Conservation (phyloP, 208 protist species). For the Leishmania tropica region DNA sequence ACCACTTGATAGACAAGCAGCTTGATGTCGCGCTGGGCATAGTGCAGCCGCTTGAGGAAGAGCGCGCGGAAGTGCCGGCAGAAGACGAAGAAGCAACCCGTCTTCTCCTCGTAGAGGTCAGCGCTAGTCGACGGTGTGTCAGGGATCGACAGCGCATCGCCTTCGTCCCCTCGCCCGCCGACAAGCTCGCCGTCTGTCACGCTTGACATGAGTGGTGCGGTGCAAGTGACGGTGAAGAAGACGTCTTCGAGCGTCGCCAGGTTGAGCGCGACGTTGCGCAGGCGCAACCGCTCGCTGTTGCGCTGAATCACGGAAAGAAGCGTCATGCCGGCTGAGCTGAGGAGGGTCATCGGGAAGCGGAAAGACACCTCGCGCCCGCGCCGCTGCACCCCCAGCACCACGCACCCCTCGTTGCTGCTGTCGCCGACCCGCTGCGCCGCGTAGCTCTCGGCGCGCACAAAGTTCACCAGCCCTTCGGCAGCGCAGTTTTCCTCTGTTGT, state of each 20-base stretch:
- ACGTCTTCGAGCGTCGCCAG: constrained; percentile 88
- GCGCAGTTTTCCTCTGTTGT: constrained; percentile 44
- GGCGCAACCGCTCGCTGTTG: constrained; percentile 35
- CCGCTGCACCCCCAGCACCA: constrained; percentile 61
- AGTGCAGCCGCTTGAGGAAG: constrained; percentile 80
- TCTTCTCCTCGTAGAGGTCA: constrained; percentile 31
- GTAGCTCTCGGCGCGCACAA: constrained; percentile 57
- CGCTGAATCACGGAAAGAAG: constrained; percentile 57
- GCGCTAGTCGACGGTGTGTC: not conserved
- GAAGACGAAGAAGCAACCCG: constrained; percentile 34
- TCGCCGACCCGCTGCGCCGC: constrained; percentile 25
- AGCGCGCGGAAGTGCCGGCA: constrained; percentile 68
- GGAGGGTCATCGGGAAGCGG: constrained; percentile 63
- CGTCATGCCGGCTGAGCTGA: constrained; percentile 38
- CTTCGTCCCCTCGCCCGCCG: constrained; percentile 6
- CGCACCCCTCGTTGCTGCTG: constrained; percentile 11
- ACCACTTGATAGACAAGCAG: constrained; percentile 79
- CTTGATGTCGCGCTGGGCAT: constrained; percentile 69
- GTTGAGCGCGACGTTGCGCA: constrained; percentile 66
- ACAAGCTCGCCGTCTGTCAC: constrained; percentile 16
- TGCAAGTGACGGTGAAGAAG: constrained; percentile 55
- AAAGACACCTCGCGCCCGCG: constrained; percentile 76
- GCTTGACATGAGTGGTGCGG: constrained; percentile 14
- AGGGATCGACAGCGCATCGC: not conserved
- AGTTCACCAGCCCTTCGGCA: constrained; percentile 47